Conservation (phyloP, 441 rosid species). For the Adansonia grandidieri region DNA sequence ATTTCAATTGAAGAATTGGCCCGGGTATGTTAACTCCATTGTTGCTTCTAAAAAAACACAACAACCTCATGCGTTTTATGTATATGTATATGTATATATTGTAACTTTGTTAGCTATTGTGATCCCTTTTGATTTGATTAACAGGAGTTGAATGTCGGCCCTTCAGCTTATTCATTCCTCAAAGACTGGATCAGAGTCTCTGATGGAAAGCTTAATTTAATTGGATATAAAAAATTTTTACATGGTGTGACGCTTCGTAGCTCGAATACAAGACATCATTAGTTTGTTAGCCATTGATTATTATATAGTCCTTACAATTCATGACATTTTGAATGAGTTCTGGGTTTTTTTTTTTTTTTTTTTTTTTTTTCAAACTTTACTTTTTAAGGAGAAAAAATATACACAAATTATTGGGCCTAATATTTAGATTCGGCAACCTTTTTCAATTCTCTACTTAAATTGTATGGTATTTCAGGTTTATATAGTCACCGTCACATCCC, state of each 20-base stretch:
- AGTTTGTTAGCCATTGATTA: conserved; percentile 37
- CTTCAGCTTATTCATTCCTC: conserved; percentile 68
- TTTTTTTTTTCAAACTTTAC: conserved; percentile 1
- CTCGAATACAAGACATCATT: conserved; percentile 80
- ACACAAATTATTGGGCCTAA: conserved; percentile 28
- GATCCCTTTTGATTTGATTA: conserved; percentile 15
- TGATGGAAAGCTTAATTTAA: conserved; percentile 82
- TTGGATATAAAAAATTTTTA: conserved; percentile 87
- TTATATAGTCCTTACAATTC: conserved; percentile 32
- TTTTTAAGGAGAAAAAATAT: conserved; percentile 50
- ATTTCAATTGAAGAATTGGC: conserved; percentile 84
- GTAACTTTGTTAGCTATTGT: neutral
- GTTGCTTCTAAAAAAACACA: neutral
- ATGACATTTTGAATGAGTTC: conserved; percentile 31
- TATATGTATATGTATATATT: neutral
- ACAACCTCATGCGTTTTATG: neutral
- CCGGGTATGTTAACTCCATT: conserved; percentile 50
- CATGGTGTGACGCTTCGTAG: conserved; percentile 94
- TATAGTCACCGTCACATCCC: neutral
- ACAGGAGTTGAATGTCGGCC: conserved; percentile 79
- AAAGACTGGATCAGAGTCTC: conserved; percentile 78
- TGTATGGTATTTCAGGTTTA: neutral
- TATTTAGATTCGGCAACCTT: too few species aligned
- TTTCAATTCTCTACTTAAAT: too few species aligned
- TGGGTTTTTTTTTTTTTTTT: neutral